Base-by-base conservation (phyloP, 2,329 filamentous ascomycete genomes). In the Fusarium vanettenii region DNA sequence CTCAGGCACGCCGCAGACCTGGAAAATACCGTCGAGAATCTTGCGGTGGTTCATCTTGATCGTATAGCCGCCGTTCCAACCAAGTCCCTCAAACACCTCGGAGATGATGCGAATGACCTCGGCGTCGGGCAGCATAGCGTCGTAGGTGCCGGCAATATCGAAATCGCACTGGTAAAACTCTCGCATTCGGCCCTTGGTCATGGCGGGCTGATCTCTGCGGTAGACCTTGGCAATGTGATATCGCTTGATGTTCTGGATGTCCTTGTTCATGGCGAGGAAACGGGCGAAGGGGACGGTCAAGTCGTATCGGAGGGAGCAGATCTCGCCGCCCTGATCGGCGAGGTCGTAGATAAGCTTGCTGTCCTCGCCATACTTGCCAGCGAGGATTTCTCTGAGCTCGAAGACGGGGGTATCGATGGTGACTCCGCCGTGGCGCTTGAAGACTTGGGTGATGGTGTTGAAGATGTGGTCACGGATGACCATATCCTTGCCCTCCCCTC, bases 131-230 rank as follows among this genome's bases (percentile, higher is more conserved):
- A 98, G 89, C 95, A 98, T 98, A 64, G 94, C 85, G 81, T 98
- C 96, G 85, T 95, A 97, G 48, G 86, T 87, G 71, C 95, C 95
- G 14, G 95, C 95, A 84, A 98, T 96, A 82, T 98, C 95, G 81
- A 98, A 97, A 85, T 98, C 96, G 86, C 95, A 98, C 84, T 98
- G 95, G 86, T 97, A 98, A 84, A 98, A 98, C 85, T 98, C 96
- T 80, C 96, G 91, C 93, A 98, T 97, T 64, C 95, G 91, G 61
- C 95, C 96, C 82, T 97, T 97, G 72, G 93, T 94, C 86, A 98
- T 94, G 71, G 95, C 78, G 14, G 84, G 84, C 72, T 86, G 84
- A 67, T 86, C 84, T 77, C 84, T 77, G 57, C 85, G 83, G 81
- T 86, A 86, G 74, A 98, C 95, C 86, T 98, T 98, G 77, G 95